Evolutionary conservation across 108 stramenopile genomes (phyloP).

Genomic region (Cyclotella sp.): DNA sequence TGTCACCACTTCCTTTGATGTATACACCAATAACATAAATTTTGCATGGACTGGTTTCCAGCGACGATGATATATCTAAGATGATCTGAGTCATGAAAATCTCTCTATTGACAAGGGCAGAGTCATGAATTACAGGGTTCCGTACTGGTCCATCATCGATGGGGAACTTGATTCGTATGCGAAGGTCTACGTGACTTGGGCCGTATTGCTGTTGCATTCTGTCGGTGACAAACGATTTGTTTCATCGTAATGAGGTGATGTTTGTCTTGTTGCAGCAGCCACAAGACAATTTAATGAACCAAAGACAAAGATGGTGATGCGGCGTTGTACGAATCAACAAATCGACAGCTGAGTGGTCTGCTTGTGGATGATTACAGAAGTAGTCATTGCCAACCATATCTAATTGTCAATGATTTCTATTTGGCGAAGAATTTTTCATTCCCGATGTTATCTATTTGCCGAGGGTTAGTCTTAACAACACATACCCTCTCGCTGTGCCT

Average conservation of each 20-base stretch:
- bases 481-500: too few species aligned
- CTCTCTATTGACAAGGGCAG: constrained; percentile 60
- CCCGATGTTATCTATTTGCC: too few species aligned
- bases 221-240: constrained; percentile 21
- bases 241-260: constrained; percentile 13
- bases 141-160: constrained; percentile 70
- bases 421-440: too few species aligned
- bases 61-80: constrained; percentile 59
- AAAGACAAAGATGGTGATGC: not conserved
- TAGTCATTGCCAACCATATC: too few species aligned
- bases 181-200: constrained; percentile 46
- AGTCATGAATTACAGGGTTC: constrained; percentile 59
- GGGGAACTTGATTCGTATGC: constrained; percentile 49
- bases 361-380: too few species aligned
- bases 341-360: not conserved
- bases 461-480: too few species aligned
- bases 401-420: too few species aligned
- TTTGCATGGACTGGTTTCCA: constrained; percentile 62
- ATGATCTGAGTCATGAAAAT: constrained; percentile 81
- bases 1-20: constrained; percentile 55
- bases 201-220: constrained; percentile 34
- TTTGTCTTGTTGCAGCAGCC: not conserved
- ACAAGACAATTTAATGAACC: not conserved
- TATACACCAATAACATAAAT: constrained; percentile 59
- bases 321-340: not conserved